Evolutionary conservation across 768 basidiomycete genomes (phyloP).

Genomic region (Butyriboletus loyo): DNA sequence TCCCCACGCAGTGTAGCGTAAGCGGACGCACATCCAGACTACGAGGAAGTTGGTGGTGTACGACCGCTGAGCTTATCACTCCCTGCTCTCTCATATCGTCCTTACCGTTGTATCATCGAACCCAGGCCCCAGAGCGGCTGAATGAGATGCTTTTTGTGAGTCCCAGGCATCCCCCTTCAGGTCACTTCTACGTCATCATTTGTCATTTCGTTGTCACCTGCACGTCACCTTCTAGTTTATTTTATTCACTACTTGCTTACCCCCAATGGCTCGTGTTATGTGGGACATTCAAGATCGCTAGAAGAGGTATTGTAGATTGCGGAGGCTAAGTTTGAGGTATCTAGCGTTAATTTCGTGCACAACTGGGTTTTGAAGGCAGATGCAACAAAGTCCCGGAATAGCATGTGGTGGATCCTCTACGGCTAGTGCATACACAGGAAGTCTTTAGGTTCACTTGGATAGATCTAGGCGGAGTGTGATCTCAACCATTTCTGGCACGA

Average conservation of each 20-base stretch:
- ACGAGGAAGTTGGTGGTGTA: background rate
- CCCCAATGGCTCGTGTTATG: background rate
- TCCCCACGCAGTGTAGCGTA: background rate
- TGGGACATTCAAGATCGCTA: background rate
- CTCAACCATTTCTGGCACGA: background rate
- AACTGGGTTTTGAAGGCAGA: background rate
- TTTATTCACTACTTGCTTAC: background rate
- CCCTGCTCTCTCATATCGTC: background rate
- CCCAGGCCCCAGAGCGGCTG: background rate
- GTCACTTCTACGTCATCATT: background rate
- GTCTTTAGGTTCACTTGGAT: background rate
- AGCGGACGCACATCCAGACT: too few relatives aligned
- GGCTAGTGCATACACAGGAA: background rate
- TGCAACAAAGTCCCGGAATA: background rate
- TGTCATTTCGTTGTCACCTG: background rate
- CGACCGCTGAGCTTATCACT: background rate
- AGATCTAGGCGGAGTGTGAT: background rate
- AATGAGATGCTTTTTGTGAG: background rate
- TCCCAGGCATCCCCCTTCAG: background rate
- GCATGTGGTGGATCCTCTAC: background rate
- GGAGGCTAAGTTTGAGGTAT: background rate
- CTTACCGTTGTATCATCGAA: background rate
- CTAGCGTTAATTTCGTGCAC: too few relatives aligned
- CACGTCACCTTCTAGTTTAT: background rate
- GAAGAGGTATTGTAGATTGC: background rate